Evolutionary conservation across 352 stramenopile species (phyloP).

Genomic region (Phytopythium montanum): DNA sequence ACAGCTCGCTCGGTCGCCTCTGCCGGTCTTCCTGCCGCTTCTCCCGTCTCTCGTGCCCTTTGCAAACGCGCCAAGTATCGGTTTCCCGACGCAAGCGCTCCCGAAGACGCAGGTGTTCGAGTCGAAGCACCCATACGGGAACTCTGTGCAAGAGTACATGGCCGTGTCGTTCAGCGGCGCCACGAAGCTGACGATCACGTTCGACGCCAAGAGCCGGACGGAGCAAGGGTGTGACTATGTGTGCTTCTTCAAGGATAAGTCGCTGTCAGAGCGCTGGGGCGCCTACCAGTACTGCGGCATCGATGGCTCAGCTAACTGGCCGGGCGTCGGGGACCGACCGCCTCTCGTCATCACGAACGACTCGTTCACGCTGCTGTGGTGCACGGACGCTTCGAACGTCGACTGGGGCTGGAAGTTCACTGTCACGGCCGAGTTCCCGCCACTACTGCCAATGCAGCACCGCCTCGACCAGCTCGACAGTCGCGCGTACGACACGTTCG

Average conservation of each 20-base stretch:
- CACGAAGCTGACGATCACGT: slow-evolving; percentile 58
- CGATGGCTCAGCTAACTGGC: slow-evolving; percentile 76
- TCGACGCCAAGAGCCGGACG: slow-evolving; percentile 61
- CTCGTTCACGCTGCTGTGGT: slow-evolving; percentile 84
- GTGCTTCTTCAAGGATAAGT: slow-evolving; percentile 83
- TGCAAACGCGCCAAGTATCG: slow-evolving; percentile 39
- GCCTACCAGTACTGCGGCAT: slow-evolving; percentile 61
- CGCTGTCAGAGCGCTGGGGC: slow-evolving; percentile 59
- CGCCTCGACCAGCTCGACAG: slow-evolving; percentile 54
- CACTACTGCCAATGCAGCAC: slow-evolving; percentile 38
- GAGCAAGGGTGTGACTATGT: slow-evolving; percentile 81
- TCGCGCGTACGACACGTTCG: slow-evolving; percentile 56
- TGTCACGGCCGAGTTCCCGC: slow-evolving; percentile 57
- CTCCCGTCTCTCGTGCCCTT: slow-evolving; percentile 34
- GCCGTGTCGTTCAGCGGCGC: slow-evolving; percentile 71
- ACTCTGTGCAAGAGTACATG: slow-evolving; percentile 80
- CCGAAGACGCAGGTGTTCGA: slow-evolving; percentile 71
- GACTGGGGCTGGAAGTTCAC: slow-evolving; percentile 89
- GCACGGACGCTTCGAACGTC: slow-evolving; percentile 80
- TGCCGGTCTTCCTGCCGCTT: slow-evolving; percentile 18
- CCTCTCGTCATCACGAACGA: slow-evolving; percentile 71
- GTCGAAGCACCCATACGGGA: slow-evolving; percentile 81
- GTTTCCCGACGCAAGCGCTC: slow-evolving; percentile 40
- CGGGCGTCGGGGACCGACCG: slow-evolving; percentile 48
- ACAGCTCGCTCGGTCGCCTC: slow-evolving; percentile 9